phyloP scores from a whole-genome alignment of 176 grass and related monocot species.

The Miscanthus lutarioriparius region DNA sequence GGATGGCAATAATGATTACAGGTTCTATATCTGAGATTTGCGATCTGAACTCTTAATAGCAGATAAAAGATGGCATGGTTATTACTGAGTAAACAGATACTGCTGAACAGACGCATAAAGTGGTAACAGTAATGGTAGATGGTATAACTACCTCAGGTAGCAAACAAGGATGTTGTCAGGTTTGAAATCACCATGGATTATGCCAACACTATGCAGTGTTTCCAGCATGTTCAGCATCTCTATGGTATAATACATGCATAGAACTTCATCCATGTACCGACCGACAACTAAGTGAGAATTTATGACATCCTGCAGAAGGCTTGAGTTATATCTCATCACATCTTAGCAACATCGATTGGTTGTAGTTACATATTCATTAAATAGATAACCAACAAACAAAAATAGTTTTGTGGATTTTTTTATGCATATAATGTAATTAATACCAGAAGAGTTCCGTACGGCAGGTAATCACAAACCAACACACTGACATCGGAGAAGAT shows the following conservation, averaged over 20 bases:
- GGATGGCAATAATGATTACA: not conserved
- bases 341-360: conserved; percentile 22
- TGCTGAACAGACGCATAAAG: not conserved
- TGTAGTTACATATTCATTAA: conserved; percentile 3
- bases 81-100: conserved; percentile 11
- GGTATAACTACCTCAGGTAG: conserved; percentile 67
- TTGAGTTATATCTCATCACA: not conserved
- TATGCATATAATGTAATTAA: conserved; percentile 41
- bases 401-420: conserved; percentile 12
- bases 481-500: conserved; percentile 75
- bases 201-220: conserved; percentile 68
- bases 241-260: conserved; percentile 95
- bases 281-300: conserved; percentile 61
- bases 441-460: conserved; percentile 90
- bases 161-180: conserved; percentile 91
- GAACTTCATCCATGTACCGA: conserved; percentile 73
- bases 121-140: not conserved
- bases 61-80: not conserved
- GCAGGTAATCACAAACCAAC: conserved; percentile 81
- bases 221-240: conserved; percentile 88
- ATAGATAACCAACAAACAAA: conserved; percentile 8
- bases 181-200: conserved; percentile 95
- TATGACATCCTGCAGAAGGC: conserved; percentile 77
- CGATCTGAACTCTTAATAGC: conserved; percentile 1
- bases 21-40: conserved; percentile 13